These are phyloP conservation scores for Cladosporium sp. DNA, from an alignment of 2,329 filamentous ascomycete genomes.

Conservation along the genomic window DNA sequence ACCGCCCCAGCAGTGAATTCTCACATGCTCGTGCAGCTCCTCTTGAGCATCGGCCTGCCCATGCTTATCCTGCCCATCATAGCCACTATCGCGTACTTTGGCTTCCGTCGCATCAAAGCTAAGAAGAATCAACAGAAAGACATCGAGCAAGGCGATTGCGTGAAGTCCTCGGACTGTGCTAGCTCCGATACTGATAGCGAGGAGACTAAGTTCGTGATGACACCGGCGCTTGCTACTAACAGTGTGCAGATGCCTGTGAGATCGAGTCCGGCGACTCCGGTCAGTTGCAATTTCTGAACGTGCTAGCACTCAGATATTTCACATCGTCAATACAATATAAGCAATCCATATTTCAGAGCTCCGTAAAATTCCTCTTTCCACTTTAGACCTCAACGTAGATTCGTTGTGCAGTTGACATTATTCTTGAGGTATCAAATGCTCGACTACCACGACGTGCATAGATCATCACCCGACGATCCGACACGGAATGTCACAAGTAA, in stretches of 20 bases:
- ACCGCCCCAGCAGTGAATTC: not conserved
- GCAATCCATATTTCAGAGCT: too few species aligned
- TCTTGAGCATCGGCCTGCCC: not conserved
- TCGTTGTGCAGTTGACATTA: too few species aligned
- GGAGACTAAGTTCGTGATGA: not conserved
- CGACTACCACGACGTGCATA: too few species aligned
- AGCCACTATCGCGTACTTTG: not conserved
- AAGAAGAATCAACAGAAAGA: not conserved
- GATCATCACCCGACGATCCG: too few species aligned
- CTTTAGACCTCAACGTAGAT: too few species aligned
- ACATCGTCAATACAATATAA: too few species aligned
- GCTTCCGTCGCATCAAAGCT: not conserved
- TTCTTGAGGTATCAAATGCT: too few species aligned
- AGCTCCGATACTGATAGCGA: not conserved
- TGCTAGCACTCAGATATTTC: not conserved
- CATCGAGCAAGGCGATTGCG: not conserved
- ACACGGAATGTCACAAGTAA: too few species aligned
- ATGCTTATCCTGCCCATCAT: not conserved
- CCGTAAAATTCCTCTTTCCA: too few species aligned
- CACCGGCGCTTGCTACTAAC: not conserved
- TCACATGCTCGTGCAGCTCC: not conserved
- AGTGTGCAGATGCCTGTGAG: conserved; percentile 1
- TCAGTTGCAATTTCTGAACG: not conserved
- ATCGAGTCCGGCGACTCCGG: not conserved
- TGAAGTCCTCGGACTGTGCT: not conserved